Base-by-base conservation (phyloP, 2,329 filamentous ascomycete genomes). In the Chrysoporthe cubensis region DNA sequence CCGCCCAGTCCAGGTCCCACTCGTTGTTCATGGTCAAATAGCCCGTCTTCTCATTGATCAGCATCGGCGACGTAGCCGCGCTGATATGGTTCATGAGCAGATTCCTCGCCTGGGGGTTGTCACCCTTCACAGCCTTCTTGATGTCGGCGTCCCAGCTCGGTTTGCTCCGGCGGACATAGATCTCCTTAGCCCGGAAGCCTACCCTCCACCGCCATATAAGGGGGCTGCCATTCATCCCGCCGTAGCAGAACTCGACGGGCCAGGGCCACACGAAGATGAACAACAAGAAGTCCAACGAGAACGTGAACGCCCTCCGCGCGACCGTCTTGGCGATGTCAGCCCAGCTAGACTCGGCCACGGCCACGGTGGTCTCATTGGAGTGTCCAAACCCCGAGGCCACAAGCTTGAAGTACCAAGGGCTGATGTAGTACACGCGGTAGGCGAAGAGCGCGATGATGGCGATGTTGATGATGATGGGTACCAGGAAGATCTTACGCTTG, bases 1-100 rank as follows among this genome's bases (percentile, higher is more conserved):
- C 85, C 59, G 84, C 84, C 85, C 94, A 97, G 77, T 97, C 94
- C 69, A 97, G 82, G 77, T 97, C 92, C 90, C 93, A 98, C 70
- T 93, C 87, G 70, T 85, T 87, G 76, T 94, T 92, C 84, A 97
- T 91, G 72, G 96, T 89, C 71, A 96, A 80, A 76, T 96, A 97
- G 26, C 93, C 94, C 42, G 94, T 97, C 85, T 96, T 97, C 73
- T 88, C 85, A 72, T 85, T 82, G 73, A 95, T 82, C 64, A 89
- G 83, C 73, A 87, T 80, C 32, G 88, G 86, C 18, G 90, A 85
- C 4, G 94, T 90, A 2, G 93, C 94, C 1, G 87, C 85, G 70
- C 89, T 78, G 58, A 97, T 79, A 68, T 88, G 84, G 14, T 83
- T 83, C 72, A 89, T 83, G 73, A 93, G 85, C 64, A 88, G 81